Base-by-base conservation (phyloP, 2,329 filamentous ascomycete species). In the Xylaria multiplex region DNA sequence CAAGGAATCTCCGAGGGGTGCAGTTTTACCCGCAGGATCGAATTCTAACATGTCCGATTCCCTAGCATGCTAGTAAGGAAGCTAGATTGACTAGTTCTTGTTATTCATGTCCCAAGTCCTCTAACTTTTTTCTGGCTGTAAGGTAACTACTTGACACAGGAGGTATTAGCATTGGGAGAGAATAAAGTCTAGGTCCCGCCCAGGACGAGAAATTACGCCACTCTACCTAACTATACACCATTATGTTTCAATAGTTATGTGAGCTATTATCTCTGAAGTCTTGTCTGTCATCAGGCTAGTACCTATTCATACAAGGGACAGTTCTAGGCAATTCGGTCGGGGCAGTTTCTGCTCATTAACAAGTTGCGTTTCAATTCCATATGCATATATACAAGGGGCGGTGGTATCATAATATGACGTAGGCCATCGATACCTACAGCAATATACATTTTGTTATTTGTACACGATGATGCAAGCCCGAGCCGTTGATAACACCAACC, bases 321-420 rank as follows among this genome's bases (percentile, higher is more conserved):
- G 16, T 58, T 43, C 19, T 9, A 19, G 5, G 4, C 13, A 6
- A 11, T 24, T 19, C 14, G 16, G 19, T 19, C 19, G 50, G n/a
- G 58, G 43, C n/a, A 40, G n/a, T 19, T 45, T 24, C 3, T 37
- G 19, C 37, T 8, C 8, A 35, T 65, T 37, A 27, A 37, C 6
- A 52, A n/a, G 27, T 52, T 46, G 8, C 46, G 16, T 48, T 62
- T 43, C 13, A 4, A 27, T 59, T 59, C 8, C 24, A 32, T 57
- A 50, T 64, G 56, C 65, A 56, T 64, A 59, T 69, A 59, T 64
- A 61, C 64, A 67, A 43, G 35, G 61, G 52, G 50, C 60, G 37
- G 45, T 49, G 30, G 50, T 57, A 64, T 67, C 57, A 48, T 8
- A n/a, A 45, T 43, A 14, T 3, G 1, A 24, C n/a, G 16, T 46